Conservation (phyloP, 192 early-diverging fungal genomes). For the Paraglomus brasilianum region DNA sequence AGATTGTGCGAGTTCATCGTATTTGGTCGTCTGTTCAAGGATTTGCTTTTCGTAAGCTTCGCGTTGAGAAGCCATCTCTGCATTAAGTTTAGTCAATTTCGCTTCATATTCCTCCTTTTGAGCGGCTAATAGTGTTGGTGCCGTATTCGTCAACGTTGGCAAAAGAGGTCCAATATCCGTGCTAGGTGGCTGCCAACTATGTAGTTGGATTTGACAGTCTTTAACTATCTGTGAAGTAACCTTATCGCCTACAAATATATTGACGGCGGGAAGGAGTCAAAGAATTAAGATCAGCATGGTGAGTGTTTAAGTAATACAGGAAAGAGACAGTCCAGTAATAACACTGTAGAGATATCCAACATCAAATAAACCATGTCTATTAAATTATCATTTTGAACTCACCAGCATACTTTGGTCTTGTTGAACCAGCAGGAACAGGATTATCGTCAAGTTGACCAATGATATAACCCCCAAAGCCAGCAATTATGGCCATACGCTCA, state of each 20-base stretch:
- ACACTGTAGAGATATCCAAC: too few relatives aligned
- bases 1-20: too few relatives aligned
- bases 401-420: constrained; percentile 8
- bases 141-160: constrained; percentile 28
- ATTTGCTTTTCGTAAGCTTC: constrained; percentile 11
- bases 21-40: neutral
- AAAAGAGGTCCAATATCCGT: constrained; percentile 12
- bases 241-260: neutral
- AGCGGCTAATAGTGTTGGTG: constrained; percentile 19
- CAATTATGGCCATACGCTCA: constrained; percentile 43
- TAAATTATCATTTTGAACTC: neutral
- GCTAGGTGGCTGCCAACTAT: constrained; percentile 25
- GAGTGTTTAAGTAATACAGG: too few relatives aligned
- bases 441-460: constrained; percentile 3
- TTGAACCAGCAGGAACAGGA: neutral
- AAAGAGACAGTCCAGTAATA: too few relatives aligned
- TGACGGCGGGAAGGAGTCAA: too few relatives aligned
- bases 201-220: constrained; percentile 29
- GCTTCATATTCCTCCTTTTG: constrained; percentile 32
- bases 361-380: neutral
- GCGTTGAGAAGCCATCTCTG: neutral
- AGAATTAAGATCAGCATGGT: neutral
- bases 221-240: constrained; percentile 11
- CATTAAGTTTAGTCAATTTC: constrained; percentile 7
- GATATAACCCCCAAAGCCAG: constrained; percentile 37